Evolutionary conservation across 805 yeast genomes (phyloP).

Genomic region (Wickerhamiella lipophila): DNA sequence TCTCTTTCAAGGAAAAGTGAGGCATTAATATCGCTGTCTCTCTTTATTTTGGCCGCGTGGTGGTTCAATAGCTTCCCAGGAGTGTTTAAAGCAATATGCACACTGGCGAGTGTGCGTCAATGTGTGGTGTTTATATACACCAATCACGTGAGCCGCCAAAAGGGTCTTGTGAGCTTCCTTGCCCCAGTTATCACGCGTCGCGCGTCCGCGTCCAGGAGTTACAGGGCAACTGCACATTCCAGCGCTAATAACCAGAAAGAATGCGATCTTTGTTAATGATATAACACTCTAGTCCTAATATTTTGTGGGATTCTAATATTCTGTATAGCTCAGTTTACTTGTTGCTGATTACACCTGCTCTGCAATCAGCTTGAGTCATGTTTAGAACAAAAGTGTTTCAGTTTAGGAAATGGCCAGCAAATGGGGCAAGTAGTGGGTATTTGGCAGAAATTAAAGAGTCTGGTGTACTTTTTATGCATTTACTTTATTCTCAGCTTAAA

Average conservation of each 20-base stretch:
- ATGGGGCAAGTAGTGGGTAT: no score
- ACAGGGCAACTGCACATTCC: neutral
- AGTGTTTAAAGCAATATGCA: neutral
- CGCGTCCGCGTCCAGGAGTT: neutral
- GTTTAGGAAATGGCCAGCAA: neutral
- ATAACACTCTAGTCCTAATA: no score
- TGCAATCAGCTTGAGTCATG: conserved; percentile 1
- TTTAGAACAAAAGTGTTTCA: neutral
- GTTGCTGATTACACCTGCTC: neutral
- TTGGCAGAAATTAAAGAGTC: no score
- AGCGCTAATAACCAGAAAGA: neutral
- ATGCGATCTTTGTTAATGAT: no score
- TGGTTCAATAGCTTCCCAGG: neutral
- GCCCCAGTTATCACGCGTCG: neutral
- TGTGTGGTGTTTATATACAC: conserved; percentile 3
- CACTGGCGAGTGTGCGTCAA: neutral
- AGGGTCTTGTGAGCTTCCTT: neutral
- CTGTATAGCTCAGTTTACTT: neutral
- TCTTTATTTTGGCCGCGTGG: neutral
- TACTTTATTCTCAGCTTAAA: no score
- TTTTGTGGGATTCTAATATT: no score
- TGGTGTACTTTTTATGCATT: no score
- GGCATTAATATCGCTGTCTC: neutral
- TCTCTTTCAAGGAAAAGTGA: conserved; percentile 1
- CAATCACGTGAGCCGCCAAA: conserved; percentile 2